These are phyloP conservation scores for Plasmodium blacklocki DNA, from an alignment of 169 alveolate genomes.

Conservation along the genomic window DNA sequence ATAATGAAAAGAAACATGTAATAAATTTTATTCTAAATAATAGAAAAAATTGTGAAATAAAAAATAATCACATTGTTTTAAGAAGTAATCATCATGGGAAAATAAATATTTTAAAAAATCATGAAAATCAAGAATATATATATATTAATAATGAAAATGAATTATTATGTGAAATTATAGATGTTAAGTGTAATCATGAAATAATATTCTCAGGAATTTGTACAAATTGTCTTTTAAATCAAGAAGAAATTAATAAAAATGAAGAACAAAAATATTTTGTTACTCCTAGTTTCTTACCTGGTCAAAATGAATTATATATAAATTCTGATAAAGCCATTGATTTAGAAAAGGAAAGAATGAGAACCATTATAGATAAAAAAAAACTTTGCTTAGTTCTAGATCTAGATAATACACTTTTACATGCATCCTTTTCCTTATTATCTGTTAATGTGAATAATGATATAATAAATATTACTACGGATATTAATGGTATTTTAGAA, in stretches of 20 bases:
- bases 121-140: conserved; percentile 26
- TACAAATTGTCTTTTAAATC: conserved; percentile 49
- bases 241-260: conserved; percentile 58
- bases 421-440: conserved; percentile 80
- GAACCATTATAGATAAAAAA: conserved; percentile 73
- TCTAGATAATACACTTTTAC: conserved; percentile 87
- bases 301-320: conserved; percentile 75
- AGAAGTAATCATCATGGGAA: conserved; percentile 35
- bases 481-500: conserved; percentile 25
- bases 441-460: conserved; percentile 38
- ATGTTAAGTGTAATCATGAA: conserved; percentile 49
- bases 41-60: conserved; percentile 32
- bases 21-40: conserved; percentile 49
- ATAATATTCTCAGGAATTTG: conserved; percentile 61
- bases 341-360: conserved; percentile 79
- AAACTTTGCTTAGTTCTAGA: conserved; percentile 87
- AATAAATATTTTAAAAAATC: conserved; percentile 37
- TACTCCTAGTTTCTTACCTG: conserved; percentile 83
- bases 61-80: conserved; percentile 17
- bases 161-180: conserved; percentile 58
- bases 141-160: conserved; percentile 28
- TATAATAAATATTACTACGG: conserved; percentile 51
- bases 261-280: conserved; percentile 44
- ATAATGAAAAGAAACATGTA: conserved; percentile 23
- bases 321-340: conserved; percentile 76